Evolutionary conservation across 768 basidiomycete genomes (phyloP).

Genomic region (Brasilioporus rufonigricans): DNA sequence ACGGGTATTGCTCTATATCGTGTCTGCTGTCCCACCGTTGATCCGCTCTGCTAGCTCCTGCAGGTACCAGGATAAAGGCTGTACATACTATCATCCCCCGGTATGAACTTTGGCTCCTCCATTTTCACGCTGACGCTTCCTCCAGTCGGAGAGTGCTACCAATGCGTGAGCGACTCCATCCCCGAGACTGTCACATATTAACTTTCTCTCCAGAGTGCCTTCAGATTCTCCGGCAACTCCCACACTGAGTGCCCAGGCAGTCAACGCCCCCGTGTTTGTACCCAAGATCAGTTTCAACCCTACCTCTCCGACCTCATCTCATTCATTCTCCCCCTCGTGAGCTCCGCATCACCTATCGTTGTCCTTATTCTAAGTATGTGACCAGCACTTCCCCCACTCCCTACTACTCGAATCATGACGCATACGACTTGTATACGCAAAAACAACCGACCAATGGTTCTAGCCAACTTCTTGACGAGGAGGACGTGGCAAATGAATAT

Average conservation of each 20-base stretch:
- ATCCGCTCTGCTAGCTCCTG: slow-evolving; percentile 54
- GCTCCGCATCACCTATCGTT: not conserved
- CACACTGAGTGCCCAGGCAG: slow-evolving; percentile 57
- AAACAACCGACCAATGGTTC: slow-evolving; percentile 1
- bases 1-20: slow-evolving; percentile 58
- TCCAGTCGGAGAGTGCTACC: slow-evolving; percentile 20
- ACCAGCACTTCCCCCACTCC: slow-evolving; percentile 29
- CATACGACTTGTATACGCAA: slow-evolving; percentile 37
- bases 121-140: slow-evolving; percentile 13
- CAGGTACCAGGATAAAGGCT: slow-evolving; percentile 85
- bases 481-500: slow-evolving; percentile 18
- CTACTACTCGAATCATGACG: slow-evolving; percentile 32
- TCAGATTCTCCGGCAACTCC: slow-evolving; percentile 45
- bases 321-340: slow-evolving; percentile 32
- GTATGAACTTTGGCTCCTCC: slow-evolving; percentile 34
- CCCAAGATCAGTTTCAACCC: slow-evolving; percentile 61
- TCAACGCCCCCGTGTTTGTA: slow-evolving; percentile 84
- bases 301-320: slow-evolving; percentile 20
- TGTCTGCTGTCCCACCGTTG: not conserved
- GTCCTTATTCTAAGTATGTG: slow-evolving; percentile 10
- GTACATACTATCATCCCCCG: slow-evolving; percentile 78
- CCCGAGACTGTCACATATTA: not conserved
- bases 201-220: slow-evolving; percentile 31
- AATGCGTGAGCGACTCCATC: slow-evolving; percentile 25
- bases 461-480: slow-evolving; percentile 14